phyloP scores from a whole-genome alignment of 768 basidiomycete genomes.

The Serendipita indica region DNA sequence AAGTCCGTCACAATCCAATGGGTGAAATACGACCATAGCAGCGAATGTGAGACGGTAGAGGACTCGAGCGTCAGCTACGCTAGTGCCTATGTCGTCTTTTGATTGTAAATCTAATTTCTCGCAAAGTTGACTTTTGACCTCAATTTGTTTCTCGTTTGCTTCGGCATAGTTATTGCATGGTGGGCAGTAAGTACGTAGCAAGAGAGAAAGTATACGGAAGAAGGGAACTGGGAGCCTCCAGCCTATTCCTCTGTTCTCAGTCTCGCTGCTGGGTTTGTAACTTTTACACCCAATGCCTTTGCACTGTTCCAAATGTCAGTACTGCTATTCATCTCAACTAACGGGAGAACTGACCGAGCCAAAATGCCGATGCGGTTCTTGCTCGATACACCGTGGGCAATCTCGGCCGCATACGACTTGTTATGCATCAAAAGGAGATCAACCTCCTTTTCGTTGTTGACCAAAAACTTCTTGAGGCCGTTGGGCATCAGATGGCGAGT shows the following conservation, averaged over 20 bases:
- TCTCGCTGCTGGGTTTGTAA: constrained; percentile 84
- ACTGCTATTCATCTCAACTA: not conserved
- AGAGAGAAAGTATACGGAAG: not conserved
- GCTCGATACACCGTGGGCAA: constrained; percentile 92
- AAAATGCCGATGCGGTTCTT: constrained; percentile 86
- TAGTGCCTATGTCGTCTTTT: constrained; percentile 68
- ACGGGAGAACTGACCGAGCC: constrained; percentile 44
- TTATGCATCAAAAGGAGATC: constrained; percentile 97
- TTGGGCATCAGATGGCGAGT: constrained; percentile 93
- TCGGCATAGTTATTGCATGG: constrained; percentile 7
- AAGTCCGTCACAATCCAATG: constrained; percentile 41
- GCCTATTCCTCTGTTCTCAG: constrained; percentile 79
- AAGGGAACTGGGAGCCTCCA: not conserved
- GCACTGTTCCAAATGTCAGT: constrained; percentile 34
- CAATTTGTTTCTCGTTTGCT: no score
- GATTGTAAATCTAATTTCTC: constrained; percentile 12
- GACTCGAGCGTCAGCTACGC: constrained; percentile 97
- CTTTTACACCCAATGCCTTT: constrained; percentile 77
- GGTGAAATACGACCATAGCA: constrained; percentile 92
- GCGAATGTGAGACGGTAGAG: constrained; percentile 43
- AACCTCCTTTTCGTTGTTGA: constrained; percentile 85
- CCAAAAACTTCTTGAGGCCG: constrained; percentile 90
- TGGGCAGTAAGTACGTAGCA: not conserved
- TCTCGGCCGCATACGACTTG: constrained; percentile 88
- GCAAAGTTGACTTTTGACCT: no score